Conservation (phyloP, 805 yeast species). For the Lipomyces starkeyi region DNA sequence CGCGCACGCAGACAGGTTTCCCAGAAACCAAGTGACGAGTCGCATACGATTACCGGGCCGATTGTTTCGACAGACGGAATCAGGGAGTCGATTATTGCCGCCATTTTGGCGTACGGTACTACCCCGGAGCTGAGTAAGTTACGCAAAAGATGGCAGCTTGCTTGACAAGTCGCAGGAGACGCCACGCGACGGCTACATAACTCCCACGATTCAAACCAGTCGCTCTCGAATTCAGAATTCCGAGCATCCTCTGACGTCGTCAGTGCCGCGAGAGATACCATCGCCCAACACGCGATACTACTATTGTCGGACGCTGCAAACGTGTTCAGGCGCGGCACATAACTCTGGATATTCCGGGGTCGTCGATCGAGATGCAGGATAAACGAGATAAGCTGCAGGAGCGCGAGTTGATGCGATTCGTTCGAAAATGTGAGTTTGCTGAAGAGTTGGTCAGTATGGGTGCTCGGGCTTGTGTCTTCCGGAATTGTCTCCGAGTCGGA, state of each 20-base stretch:
- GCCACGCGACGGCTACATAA: conserved; percentile 19
- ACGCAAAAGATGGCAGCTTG: conserved; percentile 24
- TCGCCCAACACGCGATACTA: conserved; percentile 29
- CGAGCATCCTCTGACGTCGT: neutral
- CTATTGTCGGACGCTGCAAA: conserved; percentile 16
- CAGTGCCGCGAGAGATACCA: conserved; percentile 20
- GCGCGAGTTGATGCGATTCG: conserved; percentile 10
- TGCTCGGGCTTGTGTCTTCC: neutral
- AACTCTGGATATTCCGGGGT: neutral
- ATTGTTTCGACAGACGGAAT: conserved; percentile 17
- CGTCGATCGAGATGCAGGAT: neutral
- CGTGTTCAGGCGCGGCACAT: neutral
- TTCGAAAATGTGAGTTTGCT: neutral
- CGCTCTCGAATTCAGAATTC: conserved; percentile 1
- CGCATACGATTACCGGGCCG: conserved; percentile 18
- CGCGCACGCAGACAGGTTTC: neutral
- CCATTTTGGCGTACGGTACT: conserved; percentile 9
- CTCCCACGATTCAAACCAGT: conserved; percentile 25
- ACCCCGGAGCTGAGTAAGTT: neutral
- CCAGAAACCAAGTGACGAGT: conserved; percentile 17
- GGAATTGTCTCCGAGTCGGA: neutral
- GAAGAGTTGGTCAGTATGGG: neutral
- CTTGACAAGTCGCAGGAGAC: conserved; percentile 16
- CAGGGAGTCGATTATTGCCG: conserved; percentile 9
- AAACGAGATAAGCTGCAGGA: conserved; percentile 25